Conservation (phyloP, 2,329 filamentous ascomycete species). For the Alternaria postmessia region DNA sequence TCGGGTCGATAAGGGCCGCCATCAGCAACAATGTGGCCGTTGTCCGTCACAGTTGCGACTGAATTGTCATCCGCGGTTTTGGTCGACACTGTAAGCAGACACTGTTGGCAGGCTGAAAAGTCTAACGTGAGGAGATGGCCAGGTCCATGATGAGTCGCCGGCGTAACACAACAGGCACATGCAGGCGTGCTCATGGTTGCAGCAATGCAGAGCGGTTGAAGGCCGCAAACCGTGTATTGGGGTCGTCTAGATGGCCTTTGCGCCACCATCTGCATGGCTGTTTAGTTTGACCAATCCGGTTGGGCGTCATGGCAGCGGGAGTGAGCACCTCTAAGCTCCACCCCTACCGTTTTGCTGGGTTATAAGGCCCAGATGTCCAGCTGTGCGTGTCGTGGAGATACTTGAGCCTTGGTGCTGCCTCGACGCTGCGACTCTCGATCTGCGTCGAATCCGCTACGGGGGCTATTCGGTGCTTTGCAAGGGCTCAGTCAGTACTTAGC, state of each 20-base stretch:
- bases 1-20: neutral
- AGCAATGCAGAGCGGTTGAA: neutral
- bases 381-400: conserved; percentile 13
- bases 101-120: neutral
- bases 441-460: neutral
- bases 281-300: conserved; percentile 11
- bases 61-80: neutral
- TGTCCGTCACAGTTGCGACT: neutral
- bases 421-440: neutral
- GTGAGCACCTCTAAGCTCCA: conserved; percentile 11
- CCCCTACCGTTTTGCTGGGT: conserved; percentile 4
- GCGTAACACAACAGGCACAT: conserved; percentile 4
- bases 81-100: neutral
- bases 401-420: neutral
- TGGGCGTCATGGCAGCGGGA: conserved; percentile 19
- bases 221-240: conserved; percentile 16
- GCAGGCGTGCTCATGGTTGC: conserved; percentile 6
- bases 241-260: conserved; percentile 18
- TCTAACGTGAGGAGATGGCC: neutral
- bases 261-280: conserved; percentile 14
- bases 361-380: conserved; percentile 29
- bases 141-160: neutral
- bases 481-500: neutral
- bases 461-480: neutral
- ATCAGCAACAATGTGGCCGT: neutral